These are phyloP conservation scores for Grosmannia huntii DNA, from an alignment of 2,329 filamentous ascomycete species.

Conservation along the genomic window DNA sequence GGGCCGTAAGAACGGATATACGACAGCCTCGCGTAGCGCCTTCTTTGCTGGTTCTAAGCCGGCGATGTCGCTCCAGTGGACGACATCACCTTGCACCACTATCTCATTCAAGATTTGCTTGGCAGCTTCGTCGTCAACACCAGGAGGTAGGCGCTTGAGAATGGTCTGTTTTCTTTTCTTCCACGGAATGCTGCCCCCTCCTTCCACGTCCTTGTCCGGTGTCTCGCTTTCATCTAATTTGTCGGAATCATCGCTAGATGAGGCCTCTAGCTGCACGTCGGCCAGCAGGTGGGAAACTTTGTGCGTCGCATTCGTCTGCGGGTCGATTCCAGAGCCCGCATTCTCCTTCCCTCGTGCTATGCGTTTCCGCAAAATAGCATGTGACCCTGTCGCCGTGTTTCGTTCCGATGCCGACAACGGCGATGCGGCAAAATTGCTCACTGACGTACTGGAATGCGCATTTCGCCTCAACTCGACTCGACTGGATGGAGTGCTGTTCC, in stretches of 20 bases:
- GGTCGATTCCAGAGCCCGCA: background rate
- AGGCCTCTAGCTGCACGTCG: slow-evolving; percentile 9
- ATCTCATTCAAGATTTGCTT: slow-evolving; percentile 94
- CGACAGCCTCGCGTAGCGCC: slow-evolving; percentile 86
- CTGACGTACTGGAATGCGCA: slow-evolving; percentile 8
- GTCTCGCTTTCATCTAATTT: slow-evolving; percentile 4
- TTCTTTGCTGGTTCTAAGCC: slow-evolving; percentile 83
- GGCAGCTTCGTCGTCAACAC: slow-evolving; percentile 70
- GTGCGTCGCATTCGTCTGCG: background rate
- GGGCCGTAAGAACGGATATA: slow-evolving; percentile 90
- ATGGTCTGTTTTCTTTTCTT: slow-evolving; percentile 50
- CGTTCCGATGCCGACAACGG: slow-evolving; percentile 1
- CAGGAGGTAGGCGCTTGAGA: slow-evolving; percentile 66
- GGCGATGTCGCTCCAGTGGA: slow-evolving; percentile 88
- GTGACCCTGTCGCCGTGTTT: background rate
- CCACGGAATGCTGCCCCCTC: slow-evolving; percentile 26
- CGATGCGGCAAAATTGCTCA: background rate
- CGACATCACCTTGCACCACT: slow-evolving; percentile 84
- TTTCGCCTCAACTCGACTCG: slow-evolving; percentile 9
- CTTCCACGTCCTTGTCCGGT: slow-evolving; percentile 3
- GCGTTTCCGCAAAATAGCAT: background rate
- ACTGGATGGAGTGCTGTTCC: background rate
- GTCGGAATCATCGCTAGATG: slow-evolving; percentile 10
- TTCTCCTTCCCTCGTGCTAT: slow-evolving; percentile 2
- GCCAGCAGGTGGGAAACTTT: slow-evolving; percentile 9